These are phyloP conservation scores for Tuber borchii DNA, from an alignment of 495 filamentous ascomycete species.

Conservation along the genomic window DNA sequence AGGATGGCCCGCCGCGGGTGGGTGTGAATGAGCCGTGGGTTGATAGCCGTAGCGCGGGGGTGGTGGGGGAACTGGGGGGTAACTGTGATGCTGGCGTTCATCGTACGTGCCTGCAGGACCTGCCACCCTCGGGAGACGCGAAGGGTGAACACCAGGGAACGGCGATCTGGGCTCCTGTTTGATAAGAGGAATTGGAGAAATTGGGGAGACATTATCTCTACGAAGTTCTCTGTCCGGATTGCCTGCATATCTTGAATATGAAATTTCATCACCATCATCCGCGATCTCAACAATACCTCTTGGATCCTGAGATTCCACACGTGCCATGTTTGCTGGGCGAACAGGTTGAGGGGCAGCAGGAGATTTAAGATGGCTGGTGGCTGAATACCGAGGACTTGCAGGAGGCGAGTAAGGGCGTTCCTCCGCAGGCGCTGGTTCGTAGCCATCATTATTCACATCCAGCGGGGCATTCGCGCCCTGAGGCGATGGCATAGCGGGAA, in stretches of 20 bases:
- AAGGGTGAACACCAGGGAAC: conserved; percentile 1
- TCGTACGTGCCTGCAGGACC: not conserved
- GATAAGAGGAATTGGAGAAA: conserved; percentile 34
- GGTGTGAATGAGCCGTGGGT: conserved; percentile 17
- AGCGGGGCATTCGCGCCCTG: conserved; percentile 20
- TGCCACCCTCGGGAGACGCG: not conserved
- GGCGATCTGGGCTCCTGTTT: conserved; percentile 35
- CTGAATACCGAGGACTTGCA: conserved; percentile 32
- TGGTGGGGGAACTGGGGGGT: conserved; percentile 19
- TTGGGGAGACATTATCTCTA: conserved; percentile 15
- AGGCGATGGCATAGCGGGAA: conserved; percentile 25
- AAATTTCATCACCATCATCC: conserved; percentile 13
- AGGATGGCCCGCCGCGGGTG: conserved; percentile 14
- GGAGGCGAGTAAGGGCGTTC: conserved; percentile 33
- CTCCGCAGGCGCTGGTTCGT: not conserved
- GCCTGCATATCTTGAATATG: conserved; percentile 29
- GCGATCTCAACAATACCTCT: conserved; percentile 37
- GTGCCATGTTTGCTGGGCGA: conserved; percentile 40
- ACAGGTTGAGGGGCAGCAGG: conserved; percentile 40
- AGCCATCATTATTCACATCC: conserved; percentile 5
- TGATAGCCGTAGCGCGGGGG: conserved; percentile 13
- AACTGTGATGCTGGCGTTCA: conserved; percentile 21
- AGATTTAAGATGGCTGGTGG: conserved; percentile 37
- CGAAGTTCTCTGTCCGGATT: conserved; percentile 7
- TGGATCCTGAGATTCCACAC: conserved; percentile 38